Evolutionary conservation across 352 stramenopile genomes (phyloP), one percentile per base, ranked within the genome.

Genomic region (Globisporangium megalacanthum): DNA sequence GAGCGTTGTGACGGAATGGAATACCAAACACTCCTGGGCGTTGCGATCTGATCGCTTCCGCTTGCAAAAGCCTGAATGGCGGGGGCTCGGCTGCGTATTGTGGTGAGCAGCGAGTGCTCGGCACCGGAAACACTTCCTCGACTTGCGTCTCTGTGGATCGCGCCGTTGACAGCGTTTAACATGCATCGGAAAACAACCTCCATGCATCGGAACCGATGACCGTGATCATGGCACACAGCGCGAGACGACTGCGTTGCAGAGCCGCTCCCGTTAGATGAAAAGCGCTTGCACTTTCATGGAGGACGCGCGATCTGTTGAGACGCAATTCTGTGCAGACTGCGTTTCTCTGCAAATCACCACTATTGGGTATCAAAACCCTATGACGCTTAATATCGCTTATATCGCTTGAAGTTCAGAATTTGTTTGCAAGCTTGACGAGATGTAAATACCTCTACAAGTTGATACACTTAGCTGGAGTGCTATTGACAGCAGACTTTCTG

Each of bases 341-440:
- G 52, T 57, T 57, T 57, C 52, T 57, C 52, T 57, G 25, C 22
- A 49, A 22, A 57, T 49, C 31, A 20, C 3, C 10, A 25, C 2
- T 33, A n/a, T 55, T 0, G 19, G 14, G 50, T 13, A 7, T 8
- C 5, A 2, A 25, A 17, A 29, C 14, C 20, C 51, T 56, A 19
- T 49, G 1, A 45, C 22, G 17, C 13, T 36, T 45, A n/a, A 22
- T 55, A 29, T 29, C 25, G 25, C 25, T 29, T 29, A 29, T 29
- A 29, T 29, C 25, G 25, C 25, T 29, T 29, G 25, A 29, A 29
- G 25, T 29, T 29, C 25, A 29, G 25, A 29, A 29, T 29, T 29
- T 29, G 25, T 4, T 29, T 29, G 25, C 25, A 29, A 29, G 25
- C 25, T 29, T 29, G 25, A 29, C 25, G 25, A 29, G 1, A 29